Evolutionary conservation across 2,329 filamentous ascomycete species (phyloP).

Genomic region (Cladosporium oxysporum): DNA sequence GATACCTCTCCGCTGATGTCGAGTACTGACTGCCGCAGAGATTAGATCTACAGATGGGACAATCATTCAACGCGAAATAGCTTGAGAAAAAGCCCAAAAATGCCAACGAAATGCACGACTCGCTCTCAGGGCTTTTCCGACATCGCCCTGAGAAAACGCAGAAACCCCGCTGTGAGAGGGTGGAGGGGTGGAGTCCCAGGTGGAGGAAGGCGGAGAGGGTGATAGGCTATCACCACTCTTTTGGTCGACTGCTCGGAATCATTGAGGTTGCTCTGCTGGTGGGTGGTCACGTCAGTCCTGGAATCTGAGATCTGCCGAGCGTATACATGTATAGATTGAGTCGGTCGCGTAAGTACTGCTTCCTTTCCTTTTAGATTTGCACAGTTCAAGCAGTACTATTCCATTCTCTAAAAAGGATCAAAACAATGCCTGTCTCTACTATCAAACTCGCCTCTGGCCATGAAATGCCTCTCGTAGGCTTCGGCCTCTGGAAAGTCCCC

Average conservation of each 20-base stretch:
- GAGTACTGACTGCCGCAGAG: background rate
- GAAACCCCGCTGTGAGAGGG: background rate
- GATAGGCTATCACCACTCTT: background rate
- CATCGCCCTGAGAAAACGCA: background rate
- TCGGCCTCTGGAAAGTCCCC: constrained; percentile 77
- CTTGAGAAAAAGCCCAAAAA: background rate
- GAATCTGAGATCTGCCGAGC: background rate
- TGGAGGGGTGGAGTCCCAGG: background rate
- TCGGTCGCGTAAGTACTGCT: background rate
- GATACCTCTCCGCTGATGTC: background rate
- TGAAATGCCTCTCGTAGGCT: constrained; percentile 70
- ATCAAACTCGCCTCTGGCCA: constrained; percentile 26
- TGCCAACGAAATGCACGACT: background rate
- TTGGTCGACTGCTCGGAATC: background rate
- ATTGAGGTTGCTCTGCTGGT: background rate
- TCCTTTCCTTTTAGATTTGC: background rate
- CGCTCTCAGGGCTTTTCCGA: background rate
- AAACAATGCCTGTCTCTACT: constrained; percentile 13
- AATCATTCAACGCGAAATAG: background rate
- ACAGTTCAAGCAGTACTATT: background rate
- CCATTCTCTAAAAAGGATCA: background rate
- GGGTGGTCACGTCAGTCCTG: background rate
- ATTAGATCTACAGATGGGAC: background rate
- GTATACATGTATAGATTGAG: background rate
- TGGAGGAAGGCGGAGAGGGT: background rate